Base-by-base conservation (phyloP, 2,329 filamentous ascomycete genomes). In the Fusarium chlamydosporum region DNA sequence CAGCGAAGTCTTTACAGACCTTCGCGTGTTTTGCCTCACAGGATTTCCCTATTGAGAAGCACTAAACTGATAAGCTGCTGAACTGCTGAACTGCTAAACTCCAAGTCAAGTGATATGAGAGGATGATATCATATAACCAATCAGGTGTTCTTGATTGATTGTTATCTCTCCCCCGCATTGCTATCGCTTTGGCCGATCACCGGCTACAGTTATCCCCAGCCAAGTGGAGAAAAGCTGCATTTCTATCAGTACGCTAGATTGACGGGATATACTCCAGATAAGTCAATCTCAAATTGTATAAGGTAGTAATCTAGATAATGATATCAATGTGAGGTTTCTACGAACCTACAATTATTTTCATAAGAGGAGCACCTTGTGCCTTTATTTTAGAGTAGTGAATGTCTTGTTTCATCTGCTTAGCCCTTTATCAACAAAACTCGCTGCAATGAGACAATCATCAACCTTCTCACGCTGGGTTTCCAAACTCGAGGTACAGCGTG, bases 31-130 rank as follows among this genome's bases (percentile, higher is more conserved):
- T 10, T 8, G 18, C 38, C 38, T 15, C 38, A 10, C 23, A 29
- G 7, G 29, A 9, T 2, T 15, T 15, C 7, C 38, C 20, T 13
- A 23, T 7, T 41, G 38, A 6, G 38, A 29, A 11, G 29, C 8
- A 6, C 6, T 8, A 6, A 23, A 15, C 18, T 34, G 18, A n/a
- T 42, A 34, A 37, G 20, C 38, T 43, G 51, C 11, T 45, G 9
- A 54, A 45, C 23, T 18, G 40, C 4, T 45, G 35, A 54, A 54
- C 40, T 45, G 38, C 16, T 34, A 45, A 54, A 38, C 26, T 38
- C 10, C 6, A 3, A 4, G 3, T 31, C 7, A 29, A 23, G 7
- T 18, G 47, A 51, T 51, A 38, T 31, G 34, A 16, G 11, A 1
- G 23, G 23, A 23, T 6, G 23, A 23, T 23, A 23, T 23, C 23